These are phyloP conservation scores for Boletales sp. DNA, from an alignment of 768 basidiomycete species.

Conservation along the genomic window DNA sequence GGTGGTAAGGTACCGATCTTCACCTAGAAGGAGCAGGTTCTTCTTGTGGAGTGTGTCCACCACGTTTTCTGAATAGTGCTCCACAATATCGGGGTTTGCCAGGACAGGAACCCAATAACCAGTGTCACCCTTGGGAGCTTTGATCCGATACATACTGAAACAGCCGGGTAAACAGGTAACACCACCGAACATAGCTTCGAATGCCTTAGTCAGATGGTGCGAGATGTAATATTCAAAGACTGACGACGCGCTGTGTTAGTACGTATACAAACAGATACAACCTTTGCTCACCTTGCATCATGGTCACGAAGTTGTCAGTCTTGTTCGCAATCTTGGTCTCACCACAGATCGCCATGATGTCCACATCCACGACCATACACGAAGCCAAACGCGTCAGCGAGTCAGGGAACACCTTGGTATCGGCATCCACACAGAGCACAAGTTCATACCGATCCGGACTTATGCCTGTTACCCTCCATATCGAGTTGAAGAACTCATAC, in stretches of 20 bases:
- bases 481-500: conserved; percentile 98
- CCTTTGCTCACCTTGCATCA: conserved; percentile 89
- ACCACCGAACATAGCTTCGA: conserved; percentile 99
- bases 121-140: conserved; percentile 93
- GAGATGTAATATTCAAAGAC: conserved; percentile 99
- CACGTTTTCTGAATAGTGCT: conserved; percentile 99
- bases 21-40: conserved; percentile 93
- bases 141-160: conserved; percentile 99
- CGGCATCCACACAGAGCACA: conserved; percentile 94
- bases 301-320: conserved; percentile 96
- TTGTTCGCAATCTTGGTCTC: conserved; percentile 99
- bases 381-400: conserved; percentile 93
- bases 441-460: conserved; percentile 95
- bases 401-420: conserved; percentile 99
- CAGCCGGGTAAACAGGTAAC: conserved; percentile 99
- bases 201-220: conserved; percentile 98
- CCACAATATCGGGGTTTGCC: conserved; percentile 97
- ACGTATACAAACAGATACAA: background rate
- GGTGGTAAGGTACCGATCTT: conserved; percentile 98
- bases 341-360: conserved; percentile 99
- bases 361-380: conserved; percentile 94
- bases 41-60: conserved; percentile 99
- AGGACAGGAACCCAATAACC: conserved; percentile 99
- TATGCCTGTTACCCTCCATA: conserved; percentile 94
- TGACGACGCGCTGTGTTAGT: conserved; percentile 29